Evolutionary conservation across 495 filamentous ascomycete genomes (phyloP).

Genomic region (Penicillium malachiteum): DNA sequence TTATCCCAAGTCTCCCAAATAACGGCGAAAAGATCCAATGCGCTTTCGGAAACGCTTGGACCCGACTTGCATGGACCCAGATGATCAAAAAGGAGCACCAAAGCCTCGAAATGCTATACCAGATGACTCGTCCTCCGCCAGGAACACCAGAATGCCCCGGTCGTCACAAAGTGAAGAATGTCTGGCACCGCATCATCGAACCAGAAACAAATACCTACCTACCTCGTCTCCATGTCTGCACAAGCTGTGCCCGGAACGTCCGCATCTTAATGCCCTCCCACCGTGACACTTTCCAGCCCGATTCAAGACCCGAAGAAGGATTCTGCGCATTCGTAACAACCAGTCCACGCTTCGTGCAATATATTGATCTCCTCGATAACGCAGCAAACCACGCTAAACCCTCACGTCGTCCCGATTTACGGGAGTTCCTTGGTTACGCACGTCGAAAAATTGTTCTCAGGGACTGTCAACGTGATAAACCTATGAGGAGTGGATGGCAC

Average conservation of each 20-base stretch:
- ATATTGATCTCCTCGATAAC: slow-evolving; percentile 60
- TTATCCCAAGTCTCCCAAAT: slow-evolving; percentile 47
- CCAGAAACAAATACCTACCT: slow-evolving; percentile 49
- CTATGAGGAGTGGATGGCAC: slow-evolving; percentile 55
- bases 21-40: slow-evolving; percentile 48
- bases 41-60: slow-evolving; percentile 63
- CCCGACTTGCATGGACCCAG: slow-evolving; percentile 65
- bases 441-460: slow-evolving; percentile 48
- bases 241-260: slow-evolving; percentile 51
- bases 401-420: slow-evolving; percentile 42
- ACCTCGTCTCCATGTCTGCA: slow-evolving; percentile 57
- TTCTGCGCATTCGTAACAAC: slow-evolving; percentile 52
- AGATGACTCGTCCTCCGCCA: slow-evolving; percentile 46
- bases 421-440: slow-evolving; percentile 50
- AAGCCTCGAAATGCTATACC: slow-evolving; percentile 55
- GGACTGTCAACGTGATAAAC: slow-evolving; percentile 56
- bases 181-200: slow-evolving; percentile 63
- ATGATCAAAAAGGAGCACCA: slow-evolving; percentile 55
- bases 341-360: slow-evolving; percentile 56
- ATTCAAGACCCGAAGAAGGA: slow-evolving; percentile 28
- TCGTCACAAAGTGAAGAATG: slow-evolving; percentile 39
- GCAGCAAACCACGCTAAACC: slow-evolving; percentile 48
- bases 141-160: slow-evolving; percentile 51
- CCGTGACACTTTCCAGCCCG: slow-evolving; percentile 46
- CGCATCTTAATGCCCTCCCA: slow-evolving; percentile 52